Evolutionary conservation across 2,329 filamentous ascomycete species (phyloP), one percentile per base, ranked within the genome.

Genomic region (Orbilia quercus): DNA sequence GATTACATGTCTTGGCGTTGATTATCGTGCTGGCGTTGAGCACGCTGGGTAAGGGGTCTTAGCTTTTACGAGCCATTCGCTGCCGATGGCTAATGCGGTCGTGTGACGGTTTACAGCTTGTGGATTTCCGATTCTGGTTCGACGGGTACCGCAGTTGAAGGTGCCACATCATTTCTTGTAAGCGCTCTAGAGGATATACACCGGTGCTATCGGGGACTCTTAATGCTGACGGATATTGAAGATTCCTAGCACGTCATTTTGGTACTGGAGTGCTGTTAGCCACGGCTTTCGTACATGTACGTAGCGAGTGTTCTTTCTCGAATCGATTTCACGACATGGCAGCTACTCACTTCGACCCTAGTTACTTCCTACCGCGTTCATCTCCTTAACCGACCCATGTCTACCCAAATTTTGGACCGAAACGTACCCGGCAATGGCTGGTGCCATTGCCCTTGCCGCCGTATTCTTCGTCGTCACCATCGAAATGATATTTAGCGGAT

Each of bases 241-340:
- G 69, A 96, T 80, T 96, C 54, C 28, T 73, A 36, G 69, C 69
- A 16, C 54, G 69, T 12, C 69, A 92, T 81, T 90, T 91, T 76
- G 90, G 91, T 78, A 95, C 91, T 0, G 91, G 91, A 70, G 91
- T 95, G 18, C 83, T 95, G n/a, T 89, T 95, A 74, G 91, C 91
- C 9, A 95, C 91, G 0, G 91, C 91, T 63, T 95, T 95, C 78
- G 90, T 94, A 23, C 91, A 94, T 80, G 83, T 88, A 71, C n/a
- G 66, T 31, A 34, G 31, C 25, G 4, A 11, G n/a, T 28, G 4
- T 44, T 47, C 5, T 22, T 6, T 20, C 14, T 22, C 22, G 16
- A 20, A 36, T 53, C 28, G 28, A 31, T 31, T n/a, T n/a, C 28
- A 31, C 28, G 9, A 2, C 20, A 16, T 22, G 4, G 28, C 48